phyloP scores from a whole-genome alignment of 257 asterid genomes.

The Rubia yunnanensis region DNA sequence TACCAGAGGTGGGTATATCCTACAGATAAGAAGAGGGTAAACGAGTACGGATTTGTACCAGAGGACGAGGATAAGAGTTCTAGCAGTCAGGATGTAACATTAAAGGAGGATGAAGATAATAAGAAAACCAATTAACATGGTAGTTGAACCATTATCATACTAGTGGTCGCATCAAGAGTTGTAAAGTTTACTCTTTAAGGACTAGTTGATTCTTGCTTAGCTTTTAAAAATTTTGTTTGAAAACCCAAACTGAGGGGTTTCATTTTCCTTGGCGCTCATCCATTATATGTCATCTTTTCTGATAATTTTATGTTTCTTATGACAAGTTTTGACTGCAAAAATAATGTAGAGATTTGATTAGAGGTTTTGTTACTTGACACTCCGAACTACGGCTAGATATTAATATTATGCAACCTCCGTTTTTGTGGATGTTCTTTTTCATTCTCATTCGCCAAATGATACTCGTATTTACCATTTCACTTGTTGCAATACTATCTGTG shows the following conservation, averaged over 20 bases:
- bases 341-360: background rate
- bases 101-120: constrained; percentile 54
- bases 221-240: background rate
- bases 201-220: background rate
- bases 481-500: too few relatives aligned
- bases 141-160: constrained; percentile 3
- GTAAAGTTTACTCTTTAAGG: background rate
- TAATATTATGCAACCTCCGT: background rate
- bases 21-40: constrained; percentile 83
- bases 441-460: background rate
- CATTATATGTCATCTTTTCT: background rate
- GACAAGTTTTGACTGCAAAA: background rate
- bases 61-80: constrained; percentile 64
- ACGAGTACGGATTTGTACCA: constrained; percentile 74
- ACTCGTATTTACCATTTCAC: too few relatives aligned
- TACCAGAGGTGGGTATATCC: constrained; percentile 93
- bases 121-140: constrained; percentile 73
- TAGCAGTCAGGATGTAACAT: constrained; percentile 21
- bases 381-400: background rate
- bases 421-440: too few relatives aligned
- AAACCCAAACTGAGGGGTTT: background rate
- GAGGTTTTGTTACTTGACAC: background rate
- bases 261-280: background rate
- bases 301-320: background rate
- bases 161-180: background rate